Evolutionary conservation across 306 rosid genomes (phyloP), one percentile per base, ranked within the genome.

Genomic region (Dryas octopetala): DNA sequence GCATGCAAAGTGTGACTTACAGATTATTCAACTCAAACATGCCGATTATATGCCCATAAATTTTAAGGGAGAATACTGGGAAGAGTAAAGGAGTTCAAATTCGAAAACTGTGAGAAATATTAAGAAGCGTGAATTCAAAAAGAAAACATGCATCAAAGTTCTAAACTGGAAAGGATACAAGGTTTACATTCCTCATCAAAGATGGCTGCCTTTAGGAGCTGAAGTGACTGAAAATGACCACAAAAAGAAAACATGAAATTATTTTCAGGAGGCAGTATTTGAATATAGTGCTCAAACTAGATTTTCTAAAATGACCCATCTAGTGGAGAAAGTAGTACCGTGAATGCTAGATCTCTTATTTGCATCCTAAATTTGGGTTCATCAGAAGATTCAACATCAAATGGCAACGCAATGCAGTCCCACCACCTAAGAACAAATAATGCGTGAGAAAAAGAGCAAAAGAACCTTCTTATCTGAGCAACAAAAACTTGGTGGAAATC

Each of bases 11-110:
- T 57, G 75, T 44, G 57, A 84, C 77, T 91, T 89, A 92, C 97
- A 95, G 97, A 88, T 95, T 90, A 78, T 91, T 95, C 85, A 89
- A 90, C 91, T 95, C 98, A 81, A 87, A 95, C 97, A 95, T 89
- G 91, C 97, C 98, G 23, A 95, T 92, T 79, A 95, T 87, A 68
- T 90, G 96, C 54, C 98, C 98, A 80, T 88, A 92, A 32, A 91
- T 86, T 75, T 95, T 96, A 44, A 95, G 97, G 80, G 97, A 95
- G 89, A 95, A 90, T 74, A 95, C 98, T 90, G 80, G 51, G 66
- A 60, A 70, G 62, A 74, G 91, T 95, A 81, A 87, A 90, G 95
- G 89, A 68, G 49, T 76, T 81, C 67, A 76, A 70, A 79, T 77
- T 58, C 38, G 60, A 57, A 67, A 26, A 68, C 16, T 68, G 15